Evolutionary conservation across 148 eudicot species (phyloP), one percentile per base, ranked within the genome.

Genomic region (Chenopodium album): DNA sequence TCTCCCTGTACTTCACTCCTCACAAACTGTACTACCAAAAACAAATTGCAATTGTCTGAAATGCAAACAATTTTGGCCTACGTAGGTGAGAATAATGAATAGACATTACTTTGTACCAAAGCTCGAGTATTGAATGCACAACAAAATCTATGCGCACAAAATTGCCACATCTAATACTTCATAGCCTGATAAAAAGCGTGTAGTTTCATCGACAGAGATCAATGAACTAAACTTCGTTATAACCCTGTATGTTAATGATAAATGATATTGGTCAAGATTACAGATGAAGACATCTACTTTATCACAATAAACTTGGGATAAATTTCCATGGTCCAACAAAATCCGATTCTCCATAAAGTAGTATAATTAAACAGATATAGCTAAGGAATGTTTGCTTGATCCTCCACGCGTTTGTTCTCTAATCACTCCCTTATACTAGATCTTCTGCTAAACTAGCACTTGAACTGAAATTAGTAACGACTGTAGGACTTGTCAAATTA

Each of bases 111-210:
- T 34, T 7, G 74, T 71, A 73, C 76, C 29, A 22, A 48, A 41
- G 10, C 19, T 11, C 14, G n/a, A 46, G 16, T 50, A 46, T 4
- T 74, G 19, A 28, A 13, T 74, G 29, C 34, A 74, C 2, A 26
- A 3, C 63, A 26, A 12, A 48, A 2, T 23, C 0, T 47, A 73
- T 73, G 76, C 13, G 19, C 20, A 47, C 20, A 48, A 74, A 74
- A 1, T 14, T 37, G 79, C 79, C 79, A 76, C 79, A 76, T 62
- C 79, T 50, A 14, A 54, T 16, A 50, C 63, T 76, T 76, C 69
- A 0, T 59, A n/a, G 52, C 68, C 29, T 62, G 68, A 11, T 76
- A 29, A n/a, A n/a, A 41, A 20, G 2, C 44, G 7, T 4, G 26
- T 52, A 41, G 37, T 74, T 17, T 52, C 29, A 2, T 52, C 29